These are phyloP conservation scores for Tilletiopsis washingtonensis DNA, from an alignment of 1,284 basidiomycete species.

Conservation along the genomic window DNA sequence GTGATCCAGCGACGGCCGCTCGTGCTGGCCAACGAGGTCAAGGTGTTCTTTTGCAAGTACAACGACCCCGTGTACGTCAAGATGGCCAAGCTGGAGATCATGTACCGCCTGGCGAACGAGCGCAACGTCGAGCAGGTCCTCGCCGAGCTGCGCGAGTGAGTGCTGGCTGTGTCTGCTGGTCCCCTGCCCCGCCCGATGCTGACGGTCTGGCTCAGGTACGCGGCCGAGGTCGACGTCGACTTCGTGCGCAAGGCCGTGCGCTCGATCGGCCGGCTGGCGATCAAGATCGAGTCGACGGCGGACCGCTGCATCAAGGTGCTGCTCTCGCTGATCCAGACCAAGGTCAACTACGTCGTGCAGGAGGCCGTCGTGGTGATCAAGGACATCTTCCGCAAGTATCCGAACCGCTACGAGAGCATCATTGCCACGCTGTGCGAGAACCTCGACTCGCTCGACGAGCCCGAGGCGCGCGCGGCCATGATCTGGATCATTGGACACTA, in stretches of 20 bases:
- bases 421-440: constrained; percentile 88
- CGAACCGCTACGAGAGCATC: constrained; percentile 89
- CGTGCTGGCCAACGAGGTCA: constrained; percentile 91
- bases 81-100: constrained; percentile 94
- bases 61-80: constrained; percentile 99
- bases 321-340: constrained; percentile 79
- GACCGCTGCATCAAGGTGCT: constrained; percentile 83
- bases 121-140: constrained; percentile 86
- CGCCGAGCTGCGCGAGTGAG: constrained; percentile 90
- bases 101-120: constrained; percentile 86
- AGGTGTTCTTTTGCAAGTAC: constrained; percentile 99
- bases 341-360: constrained; percentile 93
- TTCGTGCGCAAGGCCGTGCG: constrained; percentile 96
- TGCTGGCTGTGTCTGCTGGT: no score
- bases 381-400: constrained; percentile 95
- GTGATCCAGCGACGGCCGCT: constrained; percentile 89
- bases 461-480: constrained; percentile 92
- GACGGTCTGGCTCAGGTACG: no score
- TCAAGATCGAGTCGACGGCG: constrained; percentile 86
- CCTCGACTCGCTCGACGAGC: constrained; percentile 83
- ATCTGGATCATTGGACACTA: constrained; percentile 99
- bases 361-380: constrained; percentile 96
- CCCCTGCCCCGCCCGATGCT: no score
- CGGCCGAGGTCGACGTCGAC: constrained; percentile 94
- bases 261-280: constrained; percentile 89